Base-by-base conservation (phyloP, 2,329 filamentous ascomycete genomes). In the Trichophyton benhamiae region DNA sequence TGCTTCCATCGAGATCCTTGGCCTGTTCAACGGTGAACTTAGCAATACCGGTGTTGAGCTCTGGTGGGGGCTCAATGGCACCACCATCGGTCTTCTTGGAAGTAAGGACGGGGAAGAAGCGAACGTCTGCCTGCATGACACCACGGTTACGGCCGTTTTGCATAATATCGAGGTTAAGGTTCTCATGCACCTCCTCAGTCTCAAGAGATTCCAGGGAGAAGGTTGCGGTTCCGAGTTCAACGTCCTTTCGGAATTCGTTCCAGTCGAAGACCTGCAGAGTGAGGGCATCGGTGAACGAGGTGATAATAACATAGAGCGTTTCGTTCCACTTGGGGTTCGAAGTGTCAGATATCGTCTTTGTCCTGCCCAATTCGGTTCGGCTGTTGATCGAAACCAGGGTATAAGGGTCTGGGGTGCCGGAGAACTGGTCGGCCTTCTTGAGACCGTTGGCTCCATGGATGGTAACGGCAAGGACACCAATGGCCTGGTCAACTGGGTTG, bases 211-310 rank as follows among this genome's bases (percentile, higher is more conserved):
- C 91, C 36, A 99, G 79, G 5, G 85, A 79, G 72, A 99, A 99
- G 0, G 87, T 91, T 0, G 91, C 90, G 22, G 85, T 82, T 60
- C 92, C 94, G 57, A 99, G 82, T 72, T 96, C 90, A 77, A 96
- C 96, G 76, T 96, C 91, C 77, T 97, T 99, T 66, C 94, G 86
- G 74, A 88, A 88, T 62, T 96, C 94, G 68, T 99, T 99, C 81
- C 87, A 96, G 73, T 99, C 94, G 69, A 86, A 96, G 33, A 96
- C 74, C 61, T 88, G 84, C 61, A 99, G 82, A 22, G 92, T 94
- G 61, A 99, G 80, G 30, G 87, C 82, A 71, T 99, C 94, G 62
- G 88, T 88, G 71, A 95, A 87, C 3, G 90, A 95, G 1, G 90
- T 95, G 66, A 99, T 81, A 66, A 99, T 94, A 67, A 97, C 84